Evolutionary conservation across 805 yeast species (phyloP), one percentile per base, ranked within the genome.

Genomic region (Monosporozyma unispora): DNA sequence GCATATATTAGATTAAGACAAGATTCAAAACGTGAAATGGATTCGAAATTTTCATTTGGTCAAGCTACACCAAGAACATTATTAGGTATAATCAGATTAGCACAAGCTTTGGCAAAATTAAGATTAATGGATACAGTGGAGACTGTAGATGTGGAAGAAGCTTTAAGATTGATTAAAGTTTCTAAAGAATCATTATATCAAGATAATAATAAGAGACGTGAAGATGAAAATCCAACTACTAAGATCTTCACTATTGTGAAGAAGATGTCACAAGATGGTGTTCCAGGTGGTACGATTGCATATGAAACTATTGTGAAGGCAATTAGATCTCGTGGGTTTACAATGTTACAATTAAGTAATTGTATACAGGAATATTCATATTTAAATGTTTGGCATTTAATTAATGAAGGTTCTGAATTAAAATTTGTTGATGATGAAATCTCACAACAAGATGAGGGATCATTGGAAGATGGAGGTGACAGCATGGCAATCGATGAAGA

Each of bases 31-130:
- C 84, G 85, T 63, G 86, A 85, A 62, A 68, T 68, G 59, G 83
- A 82, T 54, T 81, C 90, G 31, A 79, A 77, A 48, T 78, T 78
- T 59, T 85, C 88, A 49, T 91, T 91, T 64, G 81, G 90, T 44
- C 97, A 90, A 68, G 84, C 95, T 19, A 90, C 99, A 1, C 97
- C 98, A 50, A 83, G 99, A 74, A 89, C 98, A 2, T 75, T 93
- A 54, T 74, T 93, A 50, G 98, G 93, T 57, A 83, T 95, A 46
- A 71, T 93, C 57, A 82, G 99, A 71, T 75, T 93, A 76, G 79
- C 99, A 1, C 98, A 91, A 70, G 99, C 97, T 1, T 75, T 87
- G 54, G 98, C 99, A 0, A 78, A 96, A 59, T 75, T 93, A 51
- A 77, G 97, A 62, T 87, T 93, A 64, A 82, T 82, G 50, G 75